Evolutionary conservation across 768 basidiomycete genomes (phyloP).

Genomic region (Suillus ampliporus): DNA sequence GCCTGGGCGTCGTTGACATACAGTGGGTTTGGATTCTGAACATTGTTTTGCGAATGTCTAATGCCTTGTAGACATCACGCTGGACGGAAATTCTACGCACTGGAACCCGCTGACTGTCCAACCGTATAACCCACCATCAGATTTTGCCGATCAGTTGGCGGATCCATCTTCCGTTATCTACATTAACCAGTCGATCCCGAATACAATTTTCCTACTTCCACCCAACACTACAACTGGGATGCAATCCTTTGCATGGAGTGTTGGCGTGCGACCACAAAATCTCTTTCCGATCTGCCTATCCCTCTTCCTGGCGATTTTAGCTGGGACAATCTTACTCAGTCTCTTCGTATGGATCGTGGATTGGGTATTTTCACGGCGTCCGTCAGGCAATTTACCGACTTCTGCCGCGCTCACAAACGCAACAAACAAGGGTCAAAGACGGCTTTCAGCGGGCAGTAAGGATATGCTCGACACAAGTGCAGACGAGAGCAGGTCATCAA

Average conservation of each 20-base stretch:
- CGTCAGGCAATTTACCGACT: constrained; percentile 22
- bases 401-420: constrained; percentile 22
- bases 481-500: constrained; percentile 39
- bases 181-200: constrained; percentile 69
- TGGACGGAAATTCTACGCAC: constrained; percentile 60
- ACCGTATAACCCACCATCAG: constrained; percentile 66
- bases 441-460: constrained; percentile 53
- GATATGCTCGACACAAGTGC: constrained; percentile 49
- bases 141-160: constrained; percentile 74
- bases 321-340: constrained; percentile 72
- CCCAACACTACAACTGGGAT: constrained; percentile 67
- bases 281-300: constrained; percentile 83
- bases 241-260: constrained; percentile 79
- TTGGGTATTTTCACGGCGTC: constrained; percentile 44
- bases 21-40: constrained; percentile 50
- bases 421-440: constrained; percentile 38
- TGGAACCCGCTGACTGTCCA: constrained; percentile 70
- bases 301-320: constrained; percentile 82
- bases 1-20: constrained; percentile 87
- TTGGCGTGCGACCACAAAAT: constrained; percentile 84
- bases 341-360: constrained; percentile 77
- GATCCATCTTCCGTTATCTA: constrained; percentile 78
- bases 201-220: constrained; percentile 76
- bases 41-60: constrained; percentile 17
- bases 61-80: constrained; percentile 65